Evolutionary conservation across 495 filamentous ascomycete species (phyloP).

Genomic region (Parathielavia hyrcaniae): DNA sequence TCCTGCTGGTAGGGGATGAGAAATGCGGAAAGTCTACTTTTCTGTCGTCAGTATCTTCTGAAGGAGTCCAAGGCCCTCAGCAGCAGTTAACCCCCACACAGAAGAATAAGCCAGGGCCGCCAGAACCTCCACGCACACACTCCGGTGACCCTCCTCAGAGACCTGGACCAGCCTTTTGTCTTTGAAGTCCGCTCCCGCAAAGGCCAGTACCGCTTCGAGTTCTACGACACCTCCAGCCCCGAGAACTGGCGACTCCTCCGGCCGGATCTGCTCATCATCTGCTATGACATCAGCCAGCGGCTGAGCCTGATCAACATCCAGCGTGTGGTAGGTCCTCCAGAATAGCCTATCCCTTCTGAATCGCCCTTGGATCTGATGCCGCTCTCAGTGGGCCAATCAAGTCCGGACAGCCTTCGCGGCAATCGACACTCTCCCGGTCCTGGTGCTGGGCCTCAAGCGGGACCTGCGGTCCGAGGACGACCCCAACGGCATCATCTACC

Average conservation of each 20-base stretch:
- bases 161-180: constrained; percentile 76
- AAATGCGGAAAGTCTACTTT: constrained; percentile 84
- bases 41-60: constrained; percentile 64
- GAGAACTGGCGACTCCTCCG: constrained; percentile 66
- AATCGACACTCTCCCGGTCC: constrained; percentile 57
- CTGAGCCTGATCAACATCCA: constrained; percentile 57
- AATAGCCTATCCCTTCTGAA: neutral
- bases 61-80: neutral
- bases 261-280: constrained; percentile 69
- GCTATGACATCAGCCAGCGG: constrained; percentile 72
- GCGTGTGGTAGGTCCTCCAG: constrained; percentile 42
- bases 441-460: constrained; percentile 75
- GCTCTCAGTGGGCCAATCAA: constrained; percentile 60
- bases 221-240: constrained; percentile 73
- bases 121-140: constrained; percentile 31
- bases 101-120: constrained; percentile 45
- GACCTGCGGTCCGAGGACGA: constrained; percentile 62
- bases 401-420: constrained; percentile 56
- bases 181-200: constrained; percentile 61
- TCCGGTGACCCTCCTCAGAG: constrained; percentile 54
- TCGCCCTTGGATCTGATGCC: constrained; percentile 15
- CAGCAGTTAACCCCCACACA: constrained; percentile 24
- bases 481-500: constrained; percentile 63
- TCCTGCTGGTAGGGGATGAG: constrained; percentile 75
- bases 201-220: constrained; percentile 62